Percentiles rank a stretch among this genome's conserved stretches.
Evolutionary conservation across 2,329 filamentous ascomycete genomes (phyloP).

Genomic region (Aspergillus novofumigatus): DNA sequence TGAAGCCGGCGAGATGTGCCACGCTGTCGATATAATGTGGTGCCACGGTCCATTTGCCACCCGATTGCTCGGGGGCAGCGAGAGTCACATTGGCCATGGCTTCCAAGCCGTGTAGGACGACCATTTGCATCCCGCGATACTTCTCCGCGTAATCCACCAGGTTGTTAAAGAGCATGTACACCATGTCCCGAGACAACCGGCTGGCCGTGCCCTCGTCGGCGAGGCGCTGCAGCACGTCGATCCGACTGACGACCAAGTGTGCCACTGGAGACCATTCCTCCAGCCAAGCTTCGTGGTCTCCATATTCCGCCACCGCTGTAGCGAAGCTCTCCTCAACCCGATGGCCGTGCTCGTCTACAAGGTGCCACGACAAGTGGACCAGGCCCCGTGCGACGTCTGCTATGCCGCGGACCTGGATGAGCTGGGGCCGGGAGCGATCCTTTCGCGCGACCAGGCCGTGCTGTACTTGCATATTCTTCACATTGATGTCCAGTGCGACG

Average conservation of each 20-base stretch:
- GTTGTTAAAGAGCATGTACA: constrained; percentile 31
- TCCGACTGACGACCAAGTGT: constrained; percentile 20
- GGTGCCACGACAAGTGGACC: constrained; percentile 3
- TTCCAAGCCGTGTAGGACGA: constrained; percentile 27
- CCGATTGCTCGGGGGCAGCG: background rate
- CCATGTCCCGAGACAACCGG: constrained; percentile 28
- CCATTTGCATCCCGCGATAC: constrained; percentile 31
- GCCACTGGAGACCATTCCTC: constrained; percentile 16
- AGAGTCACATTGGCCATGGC: constrained; percentile 30
- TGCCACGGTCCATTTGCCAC: too few species aligned
- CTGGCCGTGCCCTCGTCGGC: constrained; percentile 24
- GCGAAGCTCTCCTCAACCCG: constrained; percentile 10
- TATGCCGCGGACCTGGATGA: constrained; percentile 3
- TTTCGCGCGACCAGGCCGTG: constrained; percentile 52
- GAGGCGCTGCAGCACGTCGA: constrained; percentile 22
- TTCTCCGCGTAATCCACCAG: constrained; percentile 25
- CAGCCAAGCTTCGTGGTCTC: constrained; percentile 13
- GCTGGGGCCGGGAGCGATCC: constrained; percentile 5
- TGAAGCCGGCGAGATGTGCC: too few species aligned
- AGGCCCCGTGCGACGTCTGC: background rate
- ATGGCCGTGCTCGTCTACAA: constrained; percentile 1
- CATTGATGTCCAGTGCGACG: constrained; percentile 29
- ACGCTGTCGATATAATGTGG: too few species aligned
- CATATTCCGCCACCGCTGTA: constrained; percentile 10
- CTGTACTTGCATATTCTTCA: constrained; percentile 43